Evolutionary conservation across 208 protist species (phyloP), one percentile per base, ranked within the genome.

Genomic region (Trypanosomatidae sp.): DNA sequence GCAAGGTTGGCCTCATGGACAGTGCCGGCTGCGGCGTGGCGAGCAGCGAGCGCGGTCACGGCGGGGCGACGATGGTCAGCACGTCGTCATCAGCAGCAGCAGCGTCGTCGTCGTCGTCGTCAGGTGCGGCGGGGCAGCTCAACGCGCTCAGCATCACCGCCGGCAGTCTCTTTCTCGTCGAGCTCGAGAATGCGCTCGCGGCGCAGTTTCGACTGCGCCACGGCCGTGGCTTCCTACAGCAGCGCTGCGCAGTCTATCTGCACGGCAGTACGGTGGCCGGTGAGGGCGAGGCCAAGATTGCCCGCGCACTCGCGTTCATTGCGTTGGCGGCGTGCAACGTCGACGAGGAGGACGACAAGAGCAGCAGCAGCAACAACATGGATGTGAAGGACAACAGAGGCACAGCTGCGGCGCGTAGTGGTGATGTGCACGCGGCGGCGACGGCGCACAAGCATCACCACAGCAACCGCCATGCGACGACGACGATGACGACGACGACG

Each of bases 251-350:
- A 8, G 73, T 91, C 13, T 88, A 74, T 48, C 58, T 91, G 15
- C 59, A 84, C 52, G 82, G 82, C 33, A 80, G 73, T 1, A 88
- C 82, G 3, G 73, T 84, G 6, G 56, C 68, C 41, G 82, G 82
- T 15, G 82, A 91, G 50, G 82, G 82, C 23, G 82, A 91, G 60
- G 62, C 76, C 11, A 91, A 91, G 57, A 81, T 91, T 15, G 64
- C 82, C 0, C 77, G 66, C 15, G 76, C 82, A n/a, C 42, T 91
- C 35, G 66, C 71, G 13, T 84, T 72, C 43, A 38, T 88, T 4
- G 71, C 77, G n/a, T n/a, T n/a, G n/a, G n/a, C n/a, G n/a, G n/a
- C n/a, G n/a, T n/a, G n/a, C n/a, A n/a, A n/a, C n/a, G n/a, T n/a
- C n/a, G n/a, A n/a, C n/a, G n/a, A n/a, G n/a, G n/a, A n/a, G n/a